Evolutionary conservation across 2,329 filamentous ascomycete species (phyloP).

Genomic region (Aspergillus nomiae): DNA sequence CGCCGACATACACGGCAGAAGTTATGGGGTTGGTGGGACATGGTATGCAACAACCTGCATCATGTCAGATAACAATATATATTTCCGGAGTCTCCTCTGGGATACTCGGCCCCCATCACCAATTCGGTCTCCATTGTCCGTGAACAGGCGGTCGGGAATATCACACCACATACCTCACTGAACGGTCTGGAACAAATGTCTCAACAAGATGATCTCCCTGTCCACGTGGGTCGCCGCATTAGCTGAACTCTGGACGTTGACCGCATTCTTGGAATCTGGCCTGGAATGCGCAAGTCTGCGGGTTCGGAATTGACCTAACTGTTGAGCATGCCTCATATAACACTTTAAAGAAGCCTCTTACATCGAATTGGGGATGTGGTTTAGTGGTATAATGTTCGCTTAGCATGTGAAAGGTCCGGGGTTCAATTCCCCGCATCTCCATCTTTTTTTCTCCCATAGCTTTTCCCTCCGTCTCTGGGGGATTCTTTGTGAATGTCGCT

Average conservation of each 20-base stretch:
- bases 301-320: neutral
- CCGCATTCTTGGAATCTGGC: neutral
- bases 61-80: neutral
- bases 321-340: neutral
- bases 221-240: neutral
- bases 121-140: neutral
- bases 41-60: neutral
- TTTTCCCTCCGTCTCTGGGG: neutral
- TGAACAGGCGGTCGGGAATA: neutral
- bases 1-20: neutral
- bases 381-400: constrained; percentile 4
- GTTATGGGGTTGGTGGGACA: neutral
- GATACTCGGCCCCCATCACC: neutral
- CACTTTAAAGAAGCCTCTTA: fast-evolving
- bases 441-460: neutral
- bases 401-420: constrained; percentile 3
- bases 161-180: neutral
- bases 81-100: neutral
- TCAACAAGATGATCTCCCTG: neutral
- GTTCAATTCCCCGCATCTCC: constrained; percentile 4
- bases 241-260: neutral
- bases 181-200: neutral
- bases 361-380: constrained; percentile 1
- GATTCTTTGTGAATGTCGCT: neutral
- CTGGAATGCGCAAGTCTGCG: neutral